Base-by-base conservation (phyloP, 805 yeast species). In the Pichia cephalocereana region DNA sequence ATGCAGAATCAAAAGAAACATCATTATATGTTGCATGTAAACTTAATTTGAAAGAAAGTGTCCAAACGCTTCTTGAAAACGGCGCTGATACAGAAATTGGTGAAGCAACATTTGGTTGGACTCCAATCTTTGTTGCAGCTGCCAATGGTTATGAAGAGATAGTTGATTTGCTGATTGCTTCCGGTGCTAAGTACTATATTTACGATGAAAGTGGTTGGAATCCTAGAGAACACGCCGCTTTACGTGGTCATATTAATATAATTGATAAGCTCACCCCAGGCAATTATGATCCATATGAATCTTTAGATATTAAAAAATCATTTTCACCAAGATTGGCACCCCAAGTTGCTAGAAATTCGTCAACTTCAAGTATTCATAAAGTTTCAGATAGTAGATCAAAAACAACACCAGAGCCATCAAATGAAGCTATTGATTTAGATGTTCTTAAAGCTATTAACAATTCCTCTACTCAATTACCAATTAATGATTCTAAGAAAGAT, bases 201-300 rank as follows among this genome's bases (percentile, higher is more conserved):
- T 72, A 76, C 17, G 98, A 91, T 67, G 83, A 79, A 42, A 83
- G 93, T 46, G 97, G 97, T 0, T 91, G 98, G 98, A 79, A 88
- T 18, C 96, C 98, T n/a, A 81, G 88, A 81, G 98, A 91, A 59
- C 98, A 91, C 64, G 96, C 97, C 0, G 82, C 87, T 44, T 70
- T 91, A 42, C 75, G 97, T 57, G 98, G 98, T 6, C 95, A 89
- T 62, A 67, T 90, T 49, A 73, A 70, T 3, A 76, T 87, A 37
- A 82, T 93, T 1, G 78, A 78, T 46, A 56, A 78, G 58, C 68
- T 91, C 47, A 72, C 72, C 31, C 86, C 86, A 1, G 49, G 56
- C 4, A 68, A 75, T 54, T 71, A 66, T 49, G 65, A 69, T 44
- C 67, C 70, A 1, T 60, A 62, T 45, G 55, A 55, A 12, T 42